Percentiles rank a stretch among this genome's conserved stretches.
Conservation (phyloP, 2,329 filamentous ascomycete genomes). For the Exophiala viscosa region DNA sequence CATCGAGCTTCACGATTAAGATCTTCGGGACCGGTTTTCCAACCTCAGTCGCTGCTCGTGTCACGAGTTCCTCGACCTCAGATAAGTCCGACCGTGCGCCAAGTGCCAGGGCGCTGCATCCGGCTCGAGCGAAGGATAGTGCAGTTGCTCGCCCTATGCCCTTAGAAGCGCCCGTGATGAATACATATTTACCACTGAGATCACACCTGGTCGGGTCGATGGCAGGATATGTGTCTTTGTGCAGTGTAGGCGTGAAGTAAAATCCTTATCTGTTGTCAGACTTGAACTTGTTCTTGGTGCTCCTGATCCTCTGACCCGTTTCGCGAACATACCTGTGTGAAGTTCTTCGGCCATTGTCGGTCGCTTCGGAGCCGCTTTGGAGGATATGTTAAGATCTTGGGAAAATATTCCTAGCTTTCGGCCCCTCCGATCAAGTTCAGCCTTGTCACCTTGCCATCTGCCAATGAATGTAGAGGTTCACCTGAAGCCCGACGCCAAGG, state of each 20-base stretch:
- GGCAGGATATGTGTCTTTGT: slow-evolving; percentile 52
- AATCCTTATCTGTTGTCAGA: no score
- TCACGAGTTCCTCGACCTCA: slow-evolving; percentile 37
- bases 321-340: no score
- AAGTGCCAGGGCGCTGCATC: slow-evolving; percentile 48
- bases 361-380: no score
- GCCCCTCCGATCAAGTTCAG: no score
- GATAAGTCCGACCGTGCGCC: slow-evolving; percentile 50
- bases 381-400: no score
- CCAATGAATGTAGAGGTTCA: no score
- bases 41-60: slow-evolving; percentile 35
- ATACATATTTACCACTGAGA: slow-evolving; percentile 33
- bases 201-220: slow-evolving; percentile 41
- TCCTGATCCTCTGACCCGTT: no score
- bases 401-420: no score
- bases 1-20: slow-evolving; percentile 42
- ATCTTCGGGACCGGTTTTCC: slow-evolving; percentile 40
- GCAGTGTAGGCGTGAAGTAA: slow-evolving; percentile 21
- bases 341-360: no score
- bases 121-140: slow-evolving; percentile 32
- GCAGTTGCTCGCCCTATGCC: slow-evolving; percentile 37
- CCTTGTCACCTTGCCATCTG: no score
- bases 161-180: slow-evolving; percentile 37
- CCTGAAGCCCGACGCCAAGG: no score
- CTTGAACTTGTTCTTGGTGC: no score